Evolutionary conservation across 768 basidiomycete species (phyloP).

Genomic region (Auricularia sp.): DNA sequence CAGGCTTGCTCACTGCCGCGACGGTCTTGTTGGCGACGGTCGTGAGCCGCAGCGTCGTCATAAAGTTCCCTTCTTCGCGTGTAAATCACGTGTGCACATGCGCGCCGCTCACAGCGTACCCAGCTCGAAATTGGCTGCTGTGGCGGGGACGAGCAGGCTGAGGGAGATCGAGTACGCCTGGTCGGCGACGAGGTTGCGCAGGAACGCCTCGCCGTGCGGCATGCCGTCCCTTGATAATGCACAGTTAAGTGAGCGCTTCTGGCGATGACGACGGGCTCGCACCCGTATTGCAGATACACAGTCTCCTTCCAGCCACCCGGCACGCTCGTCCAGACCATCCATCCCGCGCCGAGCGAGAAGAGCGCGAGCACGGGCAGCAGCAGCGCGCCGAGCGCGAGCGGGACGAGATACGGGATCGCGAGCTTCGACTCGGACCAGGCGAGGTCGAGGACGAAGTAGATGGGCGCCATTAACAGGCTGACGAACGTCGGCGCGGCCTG

Average conservation of each 20-base stretch:
- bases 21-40: conserved; percentile 58
- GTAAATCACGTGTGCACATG: neutral
- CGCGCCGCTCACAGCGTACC: conserved; percentile 19
- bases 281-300: conserved; percentile 77
- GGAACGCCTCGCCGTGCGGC: conserved; percentile 50
- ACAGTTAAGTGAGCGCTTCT: neutral
- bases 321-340: conserved; percentile 62
- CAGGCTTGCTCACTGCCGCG: conserved; percentile 49
- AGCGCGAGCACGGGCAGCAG: conserved; percentile 53
- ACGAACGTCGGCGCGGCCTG: neutral
- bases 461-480: neutral
- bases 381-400: conserved; percentile 48
- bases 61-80: conserved; percentile 55
- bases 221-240: conserved; percentile 43
- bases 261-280: conserved; percentile 15
- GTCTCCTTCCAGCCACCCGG: conserved; percentile 63
- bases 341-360: conserved; percentile 58
- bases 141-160: conserved; percentile 53
- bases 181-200: conserved; percentile 43
- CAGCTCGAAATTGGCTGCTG: conserved; percentile 56
- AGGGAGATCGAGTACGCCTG: conserved; percentile 74
- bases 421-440: neutral
- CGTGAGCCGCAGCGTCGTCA: conserved; percentile 54
- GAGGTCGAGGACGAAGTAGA: neutral
- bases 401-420: conserved; percentile 35